A percentile compares a stretch with the other conserved stretches of the same genome.
phyloP scores from a whole-genome alignment of 306 rosid species.

The Astragalus membranaceus region DNA sequence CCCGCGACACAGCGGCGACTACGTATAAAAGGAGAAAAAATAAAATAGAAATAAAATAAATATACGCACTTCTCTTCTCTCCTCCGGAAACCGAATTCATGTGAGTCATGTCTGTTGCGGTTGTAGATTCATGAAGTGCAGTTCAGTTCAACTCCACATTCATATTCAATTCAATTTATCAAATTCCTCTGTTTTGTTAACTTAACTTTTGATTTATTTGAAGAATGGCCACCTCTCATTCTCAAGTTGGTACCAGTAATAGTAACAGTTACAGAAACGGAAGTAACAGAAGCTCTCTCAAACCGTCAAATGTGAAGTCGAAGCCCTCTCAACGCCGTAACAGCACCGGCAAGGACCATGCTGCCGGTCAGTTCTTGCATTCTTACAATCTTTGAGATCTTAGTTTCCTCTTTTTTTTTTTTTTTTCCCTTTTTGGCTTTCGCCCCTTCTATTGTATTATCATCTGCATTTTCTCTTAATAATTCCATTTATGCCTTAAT shows the following conservation, averaged over 20 bases:
- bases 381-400: conserved; percentile 11
- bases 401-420: background rate
- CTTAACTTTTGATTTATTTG: background rate
- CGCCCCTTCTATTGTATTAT: background rate
- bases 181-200: background rate
- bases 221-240: conserved; percentile 57
- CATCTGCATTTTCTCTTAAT: background rate
- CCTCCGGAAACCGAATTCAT: conserved; percentile 23
- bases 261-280: conserved; percentile 42
- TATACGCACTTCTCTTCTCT: background rate
- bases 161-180: background rate
- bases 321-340: conserved; percentile 76
- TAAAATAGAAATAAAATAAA: background rate
- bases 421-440: background rate
- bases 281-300: conserved; percentile 54
- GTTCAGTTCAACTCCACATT: background rate
- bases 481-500: background rate
- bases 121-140: background rate
- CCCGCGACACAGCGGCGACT: background rate
- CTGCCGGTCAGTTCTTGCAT: conserved; percentile 45
- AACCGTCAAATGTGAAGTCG: conserved; percentile 51
- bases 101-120: conserved; percentile 49
- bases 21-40: background rate
- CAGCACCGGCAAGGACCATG: conserved; percentile 64
- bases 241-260: conserved; percentile 33